These are phyloP conservation scores for Starmera dryadoides DNA, from an alignment of 805 yeast species.

Conservation along the genomic window DNA sequence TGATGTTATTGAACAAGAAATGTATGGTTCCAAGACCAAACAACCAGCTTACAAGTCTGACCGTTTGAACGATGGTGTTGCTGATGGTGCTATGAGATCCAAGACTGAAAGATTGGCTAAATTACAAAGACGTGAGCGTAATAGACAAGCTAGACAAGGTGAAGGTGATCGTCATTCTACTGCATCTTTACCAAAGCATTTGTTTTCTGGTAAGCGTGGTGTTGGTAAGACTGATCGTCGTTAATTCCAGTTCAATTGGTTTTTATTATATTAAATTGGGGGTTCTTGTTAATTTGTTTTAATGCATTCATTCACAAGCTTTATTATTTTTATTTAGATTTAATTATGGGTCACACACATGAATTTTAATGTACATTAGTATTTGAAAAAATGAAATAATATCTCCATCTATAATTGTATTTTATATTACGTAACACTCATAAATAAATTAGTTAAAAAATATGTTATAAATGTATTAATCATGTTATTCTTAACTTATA, in stretches of 20 bases:
- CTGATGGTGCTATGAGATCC: conserved; percentile 70
- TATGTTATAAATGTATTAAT: too few relatives aligned
- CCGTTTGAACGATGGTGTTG: conserved; percentile 80
- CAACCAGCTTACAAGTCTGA: conserved; percentile 53
- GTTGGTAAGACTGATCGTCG: conserved; percentile 89
- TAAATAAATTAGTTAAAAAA: too few relatives aligned
- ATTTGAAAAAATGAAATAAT: too few relatives aligned
- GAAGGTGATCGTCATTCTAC: conserved; percentile 92
- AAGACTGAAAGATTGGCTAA: conserved; percentile 85
- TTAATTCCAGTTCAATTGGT: conserved; percentile 29
- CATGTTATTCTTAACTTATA: too few relatives aligned
- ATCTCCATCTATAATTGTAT: too few relatives aligned
- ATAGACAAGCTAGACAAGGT: conserved; percentile 87
- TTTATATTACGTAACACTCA: too few relatives aligned
- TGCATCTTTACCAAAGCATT: conserved; percentile 85
- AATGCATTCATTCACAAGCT: too few relatives aligned
- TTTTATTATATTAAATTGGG: neutral
- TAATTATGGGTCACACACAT: neutral
- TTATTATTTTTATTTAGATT: too few relatives aligned
- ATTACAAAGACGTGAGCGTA: conserved; percentile 88
- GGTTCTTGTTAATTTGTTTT: neutral
- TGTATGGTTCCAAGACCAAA: conserved; percentile 24
- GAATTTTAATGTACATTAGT: too few relatives aligned
- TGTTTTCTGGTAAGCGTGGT: conserved; percentile 96
- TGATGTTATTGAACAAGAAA: conserved; percentile 64